Evolutionary conservation across 768 basidiomycete species (phyloP).

Genomic region (Phaffia tasmanica): DNA sequence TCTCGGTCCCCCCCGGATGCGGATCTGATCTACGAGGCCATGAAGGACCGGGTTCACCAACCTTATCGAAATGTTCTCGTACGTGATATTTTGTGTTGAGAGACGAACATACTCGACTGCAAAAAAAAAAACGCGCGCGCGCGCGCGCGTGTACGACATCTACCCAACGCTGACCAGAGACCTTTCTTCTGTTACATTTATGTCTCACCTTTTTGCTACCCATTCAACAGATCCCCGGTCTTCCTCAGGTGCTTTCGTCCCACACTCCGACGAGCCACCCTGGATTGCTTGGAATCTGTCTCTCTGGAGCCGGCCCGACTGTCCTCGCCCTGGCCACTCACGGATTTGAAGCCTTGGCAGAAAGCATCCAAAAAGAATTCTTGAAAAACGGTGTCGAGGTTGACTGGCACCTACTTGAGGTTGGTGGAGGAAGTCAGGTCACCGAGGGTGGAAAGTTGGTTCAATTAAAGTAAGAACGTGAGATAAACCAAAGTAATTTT

Average conservation of each 20-base stretch:
- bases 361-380: conserved; percentile 68
- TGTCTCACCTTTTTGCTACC: not conserved
- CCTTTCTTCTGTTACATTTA: not conserved
- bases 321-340: conserved; percentile 85
- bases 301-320: conserved; percentile 95
- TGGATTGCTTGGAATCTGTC: conserved; percentile 90
- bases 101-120: not conserved
- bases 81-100: conserved; percentile 33
- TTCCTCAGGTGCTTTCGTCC: conserved; percentile 77
- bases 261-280: conserved; percentile 83
- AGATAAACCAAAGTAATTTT: too few relatives aligned
- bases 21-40: conserved; percentile 94
- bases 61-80: conserved; percentile 84
- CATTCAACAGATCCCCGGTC: conserved; percentile 69
- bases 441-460: conserved; percentile 29
- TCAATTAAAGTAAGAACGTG: not conserved
- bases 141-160: too few relatives aligned
- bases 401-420: conserved; percentile 76
- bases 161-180: too few relatives aligned
- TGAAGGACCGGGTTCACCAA: conserved; percentile 97
- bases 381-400: conserved; percentile 59
- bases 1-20: conserved; percentile 83
- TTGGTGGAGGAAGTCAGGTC: conserved; percentile 44
- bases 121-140: not conserved
- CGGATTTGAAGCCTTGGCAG: conserved; percentile 73